Evolutionary conservation across 2,329 filamentous ascomycete species (phyloP).

Genomic region (Macroventuria anomochaeta): DNA sequence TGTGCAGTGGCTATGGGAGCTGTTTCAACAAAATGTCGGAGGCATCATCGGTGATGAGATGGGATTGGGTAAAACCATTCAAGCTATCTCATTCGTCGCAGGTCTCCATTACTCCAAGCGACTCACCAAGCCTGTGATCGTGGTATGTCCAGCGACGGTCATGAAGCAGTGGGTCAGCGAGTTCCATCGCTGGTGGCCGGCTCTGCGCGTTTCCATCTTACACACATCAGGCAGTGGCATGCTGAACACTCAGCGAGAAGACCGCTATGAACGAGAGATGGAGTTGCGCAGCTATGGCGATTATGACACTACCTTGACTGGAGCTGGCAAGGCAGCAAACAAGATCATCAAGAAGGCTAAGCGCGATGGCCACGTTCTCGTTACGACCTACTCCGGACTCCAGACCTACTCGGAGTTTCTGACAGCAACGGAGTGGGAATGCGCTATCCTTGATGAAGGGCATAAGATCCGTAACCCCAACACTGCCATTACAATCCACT

Average conservation of each 20-base stretch:
- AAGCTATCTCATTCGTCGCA: conserved; percentile 82
- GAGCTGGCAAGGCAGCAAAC: conserved; percentile 72
- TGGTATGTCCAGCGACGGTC: conserved; percentile 92
- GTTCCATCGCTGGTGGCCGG: conserved; percentile 99
- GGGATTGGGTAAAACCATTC: conserved; percentile 95
- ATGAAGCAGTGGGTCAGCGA: conserved; percentile 98
- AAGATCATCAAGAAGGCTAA: conserved; percentile 83
- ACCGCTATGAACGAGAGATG: conserved; percentile 67
- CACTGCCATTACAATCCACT: conserved; percentile 90
- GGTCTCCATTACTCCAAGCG: conserved; percentile 90
- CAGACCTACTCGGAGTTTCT: conserved; percentile 87
- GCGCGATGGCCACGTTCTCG: conserved; percentile 85
- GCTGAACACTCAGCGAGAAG: conserved; percentile 74
- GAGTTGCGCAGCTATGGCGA: conserved; percentile 58
- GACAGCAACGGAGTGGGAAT: conserved; percentile 86
- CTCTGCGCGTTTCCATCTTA: conserved; percentile 91
- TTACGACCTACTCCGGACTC: conserved; percentile 95
- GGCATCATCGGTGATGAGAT: conserved; percentile 98
- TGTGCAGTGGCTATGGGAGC: conserved; percentile 93
- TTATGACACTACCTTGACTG: conserved; percentile 52
- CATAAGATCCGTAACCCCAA: conserved; percentile 99
- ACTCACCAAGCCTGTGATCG: conserved; percentile 81
- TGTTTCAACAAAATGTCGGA: conserved; percentile 87
- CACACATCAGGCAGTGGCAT: conserved; percentile 97
- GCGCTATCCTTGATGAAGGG: conserved; percentile 93